phyloP scores from a whole-genome alignment of 352 stramenopile genomes.

The Globisporangium lucens region DNA sequence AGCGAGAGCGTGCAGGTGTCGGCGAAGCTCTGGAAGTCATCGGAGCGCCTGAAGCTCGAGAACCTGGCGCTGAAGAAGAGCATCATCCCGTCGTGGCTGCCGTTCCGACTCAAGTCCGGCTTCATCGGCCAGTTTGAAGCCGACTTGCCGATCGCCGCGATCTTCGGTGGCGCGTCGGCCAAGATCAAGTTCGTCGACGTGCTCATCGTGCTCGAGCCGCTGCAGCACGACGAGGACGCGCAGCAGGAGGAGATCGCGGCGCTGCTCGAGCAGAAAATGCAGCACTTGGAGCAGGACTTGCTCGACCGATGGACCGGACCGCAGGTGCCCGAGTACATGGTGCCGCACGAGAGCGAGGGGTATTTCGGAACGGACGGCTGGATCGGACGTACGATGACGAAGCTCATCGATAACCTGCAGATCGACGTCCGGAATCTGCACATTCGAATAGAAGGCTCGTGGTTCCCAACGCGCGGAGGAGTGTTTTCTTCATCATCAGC shows the following conservation, averaged over 20 bases:
- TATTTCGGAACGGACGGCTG: constrained; percentile 89
- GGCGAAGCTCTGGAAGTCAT: constrained; percentile 87
- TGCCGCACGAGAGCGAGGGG: constrained; percentile 73
- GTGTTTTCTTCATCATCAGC: neutral
- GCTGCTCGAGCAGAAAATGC: constrained; percentile 68
- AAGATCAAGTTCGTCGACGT: constrained; percentile 90
- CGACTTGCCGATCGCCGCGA: constrained; percentile 81
- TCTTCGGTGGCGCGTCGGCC: constrained; percentile 71
- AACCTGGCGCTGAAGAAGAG: constrained; percentile 83
- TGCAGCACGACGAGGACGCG: constrained; percentile 68
- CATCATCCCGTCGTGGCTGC: constrained; percentile 77
- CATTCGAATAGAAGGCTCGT: constrained; percentile 80
- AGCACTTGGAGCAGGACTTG: constrained; percentile 69
- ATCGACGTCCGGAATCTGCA: constrained; percentile 87
- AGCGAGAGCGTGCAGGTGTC: constrained; percentile 82
- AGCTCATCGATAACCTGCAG: constrained; percentile 90
- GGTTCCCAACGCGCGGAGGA: constrained; percentile 38
- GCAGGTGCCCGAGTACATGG: constrained; percentile 56
- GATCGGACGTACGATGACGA: constrained; percentile 86
- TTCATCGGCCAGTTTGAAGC: constrained; percentile 87
- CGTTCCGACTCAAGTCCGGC: constrained; percentile 83
- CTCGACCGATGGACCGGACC: constrained; percentile 77
- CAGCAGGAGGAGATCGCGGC: constrained; percentile 57
- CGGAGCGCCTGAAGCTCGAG: constrained; percentile 84
- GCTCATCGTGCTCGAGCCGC: constrained; percentile 69